Evolutionary conservation across 352 stramenopile genomes (phyloP), one percentile per base, ranked within the genome.

Genomic region (Hyaloperonospora brassicae): DNA sequence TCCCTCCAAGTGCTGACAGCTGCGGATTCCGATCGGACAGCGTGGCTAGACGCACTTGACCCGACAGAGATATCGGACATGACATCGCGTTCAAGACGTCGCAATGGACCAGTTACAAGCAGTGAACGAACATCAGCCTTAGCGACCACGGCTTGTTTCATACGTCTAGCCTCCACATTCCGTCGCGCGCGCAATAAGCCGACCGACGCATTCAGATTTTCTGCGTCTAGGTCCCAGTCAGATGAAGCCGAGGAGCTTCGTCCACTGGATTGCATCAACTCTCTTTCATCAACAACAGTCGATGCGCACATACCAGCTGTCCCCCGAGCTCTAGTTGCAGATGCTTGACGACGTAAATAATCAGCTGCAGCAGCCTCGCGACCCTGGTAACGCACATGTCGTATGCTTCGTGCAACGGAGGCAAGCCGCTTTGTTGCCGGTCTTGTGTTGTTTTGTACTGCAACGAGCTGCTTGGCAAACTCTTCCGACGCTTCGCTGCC

Each of bases 1-100:
- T 64, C 51, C 9, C 48, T 52, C n/a, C 56, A 64, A 25, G 57
- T 59, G 17, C 49, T 68, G 30, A 58, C 68, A 45, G 65, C 59
- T 35, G 64, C 65, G 51, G 79, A 43, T 8, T 76, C 57, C 12
- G 81, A 52, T 44, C 79, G 61, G 25, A 71, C 68, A 47, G 66
- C 73, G 36, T 76, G 59, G 49, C 73, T 84, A 3, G 73, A 84
- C 25, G 73, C 56, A 44, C 62, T 65, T 2, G 73, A 80, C 6
- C 41, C 61, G 30, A 58, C 76, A 14, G 69, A 76, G 13, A 60
- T 36, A 1, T 68, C 61, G 3, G 57, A 70, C 17, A n/a, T 21
- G 11, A 50, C 31, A 22, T 62, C 54, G 39, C 30, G 23, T 2
- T 50, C 45, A 23, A 40, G 25, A 4, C 24, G 22, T 27, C 38